Evolutionary conservation across 1,139 yeast species (phyloP), one percentile per base, ranked within the genome.

Genomic region (Maudiozyma humilis): DNA sequence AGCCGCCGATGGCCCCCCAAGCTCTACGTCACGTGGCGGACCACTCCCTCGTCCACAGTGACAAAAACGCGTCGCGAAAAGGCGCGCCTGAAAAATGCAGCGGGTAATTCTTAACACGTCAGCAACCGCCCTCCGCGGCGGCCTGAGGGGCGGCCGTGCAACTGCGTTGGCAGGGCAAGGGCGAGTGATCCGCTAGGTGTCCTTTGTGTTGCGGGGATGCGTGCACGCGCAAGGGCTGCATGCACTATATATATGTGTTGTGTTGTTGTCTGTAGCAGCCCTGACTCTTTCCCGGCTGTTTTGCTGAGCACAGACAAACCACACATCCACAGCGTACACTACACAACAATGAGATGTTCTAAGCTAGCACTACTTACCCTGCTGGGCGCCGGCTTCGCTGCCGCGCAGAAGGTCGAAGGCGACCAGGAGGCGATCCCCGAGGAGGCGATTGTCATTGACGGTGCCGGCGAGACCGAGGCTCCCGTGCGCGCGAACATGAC

Each of bases 401-500:
- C 38, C 8, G 44, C 39, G 7, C 46, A 44, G 29, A 10, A 20
- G 4, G 27, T 23, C 13, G 25, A 37, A n/a, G 36, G 19, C 14
- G 33, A 23, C 4, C 23, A 27, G n/a, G 44, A 42, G 8, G 14
- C 20, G 7, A 12, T 32, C n/a, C 8, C 30, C 7, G 27, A 25
- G 12, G 17, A 19, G 20, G 13, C 32, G 2, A 19, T 20, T 33
- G 29, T 17, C 12, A 39, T 30, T 10, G 35, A 37, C 4, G 40
- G 32, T 5, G 32, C 35, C 20, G 32, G 16, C 10, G 29, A 34
- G 20, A 36, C 14, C 23, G 43, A 31, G n/a, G 32, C n/a, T 15
- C 27, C 13, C 12, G 57, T 62, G 29, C 55, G 41, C 15, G 41
- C 69, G 51, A 60, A 69, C 36, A 65, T 73, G 47, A 54, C 62